Conservation (phyloP, 129 eudicot genomes). For the Arctium lappa region DNA sequence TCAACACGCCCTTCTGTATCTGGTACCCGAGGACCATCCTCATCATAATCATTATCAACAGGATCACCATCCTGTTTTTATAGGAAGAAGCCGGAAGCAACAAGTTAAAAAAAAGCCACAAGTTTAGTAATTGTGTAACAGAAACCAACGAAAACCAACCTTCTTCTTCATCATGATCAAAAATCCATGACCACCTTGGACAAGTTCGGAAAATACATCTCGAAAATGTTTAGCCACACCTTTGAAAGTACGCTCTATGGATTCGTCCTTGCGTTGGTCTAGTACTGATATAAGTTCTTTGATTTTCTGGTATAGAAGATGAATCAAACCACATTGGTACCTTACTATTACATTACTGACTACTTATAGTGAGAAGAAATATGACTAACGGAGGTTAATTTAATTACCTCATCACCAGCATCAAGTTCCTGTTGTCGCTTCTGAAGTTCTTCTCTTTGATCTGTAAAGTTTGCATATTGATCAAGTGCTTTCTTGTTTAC, state of each 20-base stretch:
- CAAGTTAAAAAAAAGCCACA: background rate
- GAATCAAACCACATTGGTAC: constrained; percentile 1
- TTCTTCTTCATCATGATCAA: constrained; percentile 97
- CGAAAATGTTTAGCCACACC: constrained; percentile 97
- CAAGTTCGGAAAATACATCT: constrained; percentile 95
- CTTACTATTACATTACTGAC: background rate
- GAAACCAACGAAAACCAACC: constrained; percentile 36
- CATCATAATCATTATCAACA: constrained; percentile 78
- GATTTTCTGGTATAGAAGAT: constrained; percentile 66
- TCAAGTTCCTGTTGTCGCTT: constrained; percentile 89
- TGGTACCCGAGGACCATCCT: constrained; percentile 77
- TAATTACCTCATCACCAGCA: constrained; percentile 93
- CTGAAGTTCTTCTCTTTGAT: constrained; percentile 94
- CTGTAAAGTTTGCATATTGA: constrained; percentile 95
- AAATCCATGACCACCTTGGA: constrained; percentile 94
- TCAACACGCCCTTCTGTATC: constrained; percentile 87
- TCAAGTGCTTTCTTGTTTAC: constrained; percentile 99
- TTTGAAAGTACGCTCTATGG: constrained; percentile 97
- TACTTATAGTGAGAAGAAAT: background rate
- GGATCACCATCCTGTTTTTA: constrained; percentile 72
- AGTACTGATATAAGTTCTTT: constrained; percentile 82
- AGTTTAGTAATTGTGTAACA: background rate
- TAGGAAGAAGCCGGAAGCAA: background rate
- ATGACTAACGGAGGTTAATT: background rate
- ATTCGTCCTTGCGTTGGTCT: constrained; percentile 96